Conservation (phyloP, 163 green algal species). For the Scenedesmus sp. region DNA sequence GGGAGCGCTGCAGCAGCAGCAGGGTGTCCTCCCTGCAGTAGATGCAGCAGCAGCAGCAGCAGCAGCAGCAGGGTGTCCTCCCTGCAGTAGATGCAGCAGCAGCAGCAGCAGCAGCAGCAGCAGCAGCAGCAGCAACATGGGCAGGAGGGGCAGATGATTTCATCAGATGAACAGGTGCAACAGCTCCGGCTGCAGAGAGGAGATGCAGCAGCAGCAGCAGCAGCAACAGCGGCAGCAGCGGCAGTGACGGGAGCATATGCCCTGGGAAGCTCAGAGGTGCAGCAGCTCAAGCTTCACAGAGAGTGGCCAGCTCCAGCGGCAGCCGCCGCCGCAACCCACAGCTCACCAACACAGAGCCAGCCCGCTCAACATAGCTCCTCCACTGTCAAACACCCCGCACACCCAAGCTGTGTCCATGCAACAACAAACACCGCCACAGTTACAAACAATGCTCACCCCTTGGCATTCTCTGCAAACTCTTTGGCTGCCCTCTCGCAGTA, state of each 20-base stretch:
- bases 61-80: background rate
- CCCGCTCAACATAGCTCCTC: too few species aligned
- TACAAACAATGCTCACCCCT: constrained; percentile 24
- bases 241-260: too few species aligned
- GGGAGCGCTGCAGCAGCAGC: background rate
- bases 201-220: background rate
- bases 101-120: background rate
- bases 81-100: background rate
- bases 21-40: background rate
- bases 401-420: too few species aligned
- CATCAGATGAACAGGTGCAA: too few species aligned
- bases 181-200: background rate
- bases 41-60: too few species aligned
- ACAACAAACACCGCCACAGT: too few species aligned
- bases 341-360: too few species aligned
- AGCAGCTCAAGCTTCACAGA: too few species aligned
- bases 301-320: too few species aligned
- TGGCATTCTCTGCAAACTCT: constrained; percentile 61
- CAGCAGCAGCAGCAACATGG: background rate
- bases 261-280: too few species aligned
- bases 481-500: constrained; percentile 72
- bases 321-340: too few species aligned
- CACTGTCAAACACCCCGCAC: too few species aligned
- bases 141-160: background rate
- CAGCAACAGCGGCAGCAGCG: background rate